Conservation (phyloP, 139 green algal genomes). For the Tetradesmus lagerheimii region DNA sequence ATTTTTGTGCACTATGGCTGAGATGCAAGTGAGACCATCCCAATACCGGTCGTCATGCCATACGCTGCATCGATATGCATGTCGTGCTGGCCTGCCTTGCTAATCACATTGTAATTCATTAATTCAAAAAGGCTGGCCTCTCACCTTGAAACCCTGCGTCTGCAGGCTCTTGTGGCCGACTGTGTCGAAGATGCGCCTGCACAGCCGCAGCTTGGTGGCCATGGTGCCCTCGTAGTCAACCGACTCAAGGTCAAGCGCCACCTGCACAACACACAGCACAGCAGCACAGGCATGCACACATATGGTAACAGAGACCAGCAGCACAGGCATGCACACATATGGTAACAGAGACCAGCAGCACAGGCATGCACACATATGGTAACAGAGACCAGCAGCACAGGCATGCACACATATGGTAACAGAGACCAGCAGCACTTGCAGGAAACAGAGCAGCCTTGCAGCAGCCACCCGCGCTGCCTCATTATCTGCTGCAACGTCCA, state of each 20-base stretch:
- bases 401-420: neutral
- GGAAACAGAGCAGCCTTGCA: too few relatives aligned
- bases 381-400: neutral
- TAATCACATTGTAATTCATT: too few relatives aligned
- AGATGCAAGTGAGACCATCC: too few relatives aligned
- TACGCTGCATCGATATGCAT: too few relatives aligned
- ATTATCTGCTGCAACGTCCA: neutral
- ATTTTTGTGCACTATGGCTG: too few relatives aligned
- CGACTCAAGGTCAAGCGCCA: constrained; percentile 57
- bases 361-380: neutral
- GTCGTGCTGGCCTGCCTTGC: too few relatives aligned
- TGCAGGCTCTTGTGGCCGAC: constrained; percentile 56
- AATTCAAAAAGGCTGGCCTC: too few relatives aligned
- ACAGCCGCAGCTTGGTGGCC: constrained; percentile 81
- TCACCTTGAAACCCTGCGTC: constrained; percentile 55
- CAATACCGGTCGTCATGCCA: too few relatives aligned
- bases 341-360: neutral
- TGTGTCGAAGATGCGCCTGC: constrained; percentile 63
- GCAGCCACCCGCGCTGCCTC: too few relatives aligned
- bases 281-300: neutral
- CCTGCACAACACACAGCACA: neutral
- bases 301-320: neutral
- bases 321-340: neutral
- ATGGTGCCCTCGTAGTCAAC: constrained; percentile 92
- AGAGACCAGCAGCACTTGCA: neutral